Evolutionary conservation across 306 rosid species (phyloP).

Genomic region (Dalbergia cochinchinensis): DNA sequence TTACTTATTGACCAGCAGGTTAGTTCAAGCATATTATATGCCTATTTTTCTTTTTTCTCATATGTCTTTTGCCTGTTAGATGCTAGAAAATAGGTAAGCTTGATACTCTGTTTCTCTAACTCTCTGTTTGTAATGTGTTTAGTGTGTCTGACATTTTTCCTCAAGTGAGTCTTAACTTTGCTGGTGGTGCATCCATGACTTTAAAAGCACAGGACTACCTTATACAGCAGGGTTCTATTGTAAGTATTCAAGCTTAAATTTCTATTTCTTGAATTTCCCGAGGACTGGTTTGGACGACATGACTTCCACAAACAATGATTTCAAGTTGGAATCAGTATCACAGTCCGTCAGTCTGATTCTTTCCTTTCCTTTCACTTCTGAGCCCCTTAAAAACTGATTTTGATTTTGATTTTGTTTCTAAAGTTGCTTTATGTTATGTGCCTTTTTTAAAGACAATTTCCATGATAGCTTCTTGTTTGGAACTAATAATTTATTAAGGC

Average conservation of each 20-base stretch:
- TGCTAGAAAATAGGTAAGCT: constrained; percentile 29
- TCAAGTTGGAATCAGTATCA: constrained; percentile 31
- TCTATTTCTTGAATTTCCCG: constrained; percentile 10
- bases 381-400: constrained; percentile 31
- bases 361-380: constrained; percentile 21
- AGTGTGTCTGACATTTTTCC: constrained; percentile 85
- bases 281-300: constrained; percentile 14
- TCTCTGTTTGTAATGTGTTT: constrained; percentile 44
- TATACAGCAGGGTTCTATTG: constrained; percentile 80
- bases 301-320: constrained; percentile 25
- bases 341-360: constrained; percentile 16
- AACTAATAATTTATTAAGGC: constrained; percentile 14
- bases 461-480: constrained; percentile 17
- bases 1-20: constrained; percentile 80
- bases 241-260: constrained; percentile 58
- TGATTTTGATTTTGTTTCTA: constrained; percentile 28
- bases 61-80: constrained; percentile 20
- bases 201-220: constrained; percentile 93
- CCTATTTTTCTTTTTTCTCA: background rate
- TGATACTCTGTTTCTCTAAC: constrained; percentile 37
- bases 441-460: constrained; percentile 15
- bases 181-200: constrained; percentile 77
- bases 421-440: constrained; percentile 33
- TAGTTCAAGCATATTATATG: constrained; percentile 52
- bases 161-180: constrained; percentile 89